Evolutionary conservation across 2,329 filamentous ascomycete species (phyloP).

Genomic region (Ciborinia camelliae): DNA sequence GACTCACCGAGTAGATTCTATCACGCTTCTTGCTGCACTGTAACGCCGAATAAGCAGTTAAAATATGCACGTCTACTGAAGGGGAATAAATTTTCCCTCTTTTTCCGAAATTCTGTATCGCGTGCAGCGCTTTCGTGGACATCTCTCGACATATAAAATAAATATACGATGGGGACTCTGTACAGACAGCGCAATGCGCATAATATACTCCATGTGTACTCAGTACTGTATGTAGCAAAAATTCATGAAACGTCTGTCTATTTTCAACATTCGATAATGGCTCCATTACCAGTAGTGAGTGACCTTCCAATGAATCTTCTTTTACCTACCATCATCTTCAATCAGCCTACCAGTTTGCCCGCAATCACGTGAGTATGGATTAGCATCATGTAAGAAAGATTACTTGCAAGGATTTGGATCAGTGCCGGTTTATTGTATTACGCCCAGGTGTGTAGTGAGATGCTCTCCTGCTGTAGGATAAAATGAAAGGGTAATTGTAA

Average conservation of each 20-base stretch:
- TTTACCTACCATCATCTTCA: not conserved
- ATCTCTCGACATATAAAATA: conserved; percentile 8
- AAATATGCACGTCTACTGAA: conserved; percentile 15
- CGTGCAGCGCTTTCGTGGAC: conserved; percentile 16
- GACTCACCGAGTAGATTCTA: conserved; percentile 19
- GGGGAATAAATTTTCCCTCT: not conserved
- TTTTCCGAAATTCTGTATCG: not conserved
- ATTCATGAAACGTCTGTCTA: too few relatives aligned
- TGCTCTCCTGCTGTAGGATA: not conserved
- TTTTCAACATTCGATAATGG: too few relatives aligned
- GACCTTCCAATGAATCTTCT: not conserved
- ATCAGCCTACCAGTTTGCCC: not conserved
- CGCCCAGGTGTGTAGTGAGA: conserved; percentile 3
- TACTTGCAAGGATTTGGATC: not conserved
- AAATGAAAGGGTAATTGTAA: conserved; percentile 1
- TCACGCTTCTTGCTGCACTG: conserved; percentile 19
- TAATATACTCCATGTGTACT: too few relatives aligned
- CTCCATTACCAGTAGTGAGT: not conserved
- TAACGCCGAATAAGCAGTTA: conserved; percentile 10
- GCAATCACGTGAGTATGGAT: not conserved
- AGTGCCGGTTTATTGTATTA: not conserved
- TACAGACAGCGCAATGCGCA: not conserved
- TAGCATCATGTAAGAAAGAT: conserved; percentile 8
- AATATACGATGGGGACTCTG: not conserved
- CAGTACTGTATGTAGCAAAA: too few relatives aligned